Evolutionary conservation across 1,139 yeast genomes (phyloP).

Genomic region (Debaryomycetaceae sp.): DNA sequence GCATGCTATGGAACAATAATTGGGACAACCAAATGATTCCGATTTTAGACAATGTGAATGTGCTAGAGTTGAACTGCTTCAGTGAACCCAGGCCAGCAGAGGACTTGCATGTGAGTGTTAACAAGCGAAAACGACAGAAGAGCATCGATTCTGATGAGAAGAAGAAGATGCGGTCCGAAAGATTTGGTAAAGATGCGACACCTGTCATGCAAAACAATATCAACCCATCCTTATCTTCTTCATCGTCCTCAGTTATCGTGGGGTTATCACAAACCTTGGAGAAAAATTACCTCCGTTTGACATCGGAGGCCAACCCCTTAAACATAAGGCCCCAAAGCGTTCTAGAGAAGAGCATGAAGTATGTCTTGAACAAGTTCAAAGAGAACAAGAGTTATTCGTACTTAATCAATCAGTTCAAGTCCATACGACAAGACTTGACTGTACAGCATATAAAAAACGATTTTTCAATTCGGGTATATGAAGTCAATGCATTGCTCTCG

Average conservation of each 20-base stretch:
- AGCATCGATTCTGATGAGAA: conserved; percentile 36
- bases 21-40: conserved; percentile 63
- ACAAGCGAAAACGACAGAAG: conserved; percentile 1
- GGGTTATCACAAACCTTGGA: conserved; percentile 70
- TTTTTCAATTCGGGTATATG: conserved; percentile 78
- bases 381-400: conserved; percentile 62
- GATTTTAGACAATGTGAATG: conserved; percentile 29
- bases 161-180: conserved; percentile 44
- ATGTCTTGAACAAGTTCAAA: conserved; percentile 54
- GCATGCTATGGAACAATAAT: conserved; percentile 50
- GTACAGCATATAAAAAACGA: conserved; percentile 85
- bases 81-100: conserved; percentile 2
- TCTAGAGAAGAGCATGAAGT: conserved; percentile 54
- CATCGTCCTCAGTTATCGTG: conserved; percentile 34
- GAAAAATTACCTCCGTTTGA: conserved; percentile 74
- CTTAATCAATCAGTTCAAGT: conserved; percentile 84
- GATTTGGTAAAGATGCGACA: conserved; percentile 35
- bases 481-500: conserved; percentile 84
- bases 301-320: conserved; percentile 89
- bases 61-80: conserved; percentile 12
- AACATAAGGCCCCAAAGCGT: conserved; percentile 71
- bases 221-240: conserved; percentile 1
- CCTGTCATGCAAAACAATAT: neutral
- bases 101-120: neutral
- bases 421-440: conserved; percentile 87